A percentile compares a stretch with the other conserved stretches of the same genome.
Evolutionary conservation across 2,329 filamentous ascomycete species (phyloP).

Genomic region (Ceratocystis colombiana): DNA sequence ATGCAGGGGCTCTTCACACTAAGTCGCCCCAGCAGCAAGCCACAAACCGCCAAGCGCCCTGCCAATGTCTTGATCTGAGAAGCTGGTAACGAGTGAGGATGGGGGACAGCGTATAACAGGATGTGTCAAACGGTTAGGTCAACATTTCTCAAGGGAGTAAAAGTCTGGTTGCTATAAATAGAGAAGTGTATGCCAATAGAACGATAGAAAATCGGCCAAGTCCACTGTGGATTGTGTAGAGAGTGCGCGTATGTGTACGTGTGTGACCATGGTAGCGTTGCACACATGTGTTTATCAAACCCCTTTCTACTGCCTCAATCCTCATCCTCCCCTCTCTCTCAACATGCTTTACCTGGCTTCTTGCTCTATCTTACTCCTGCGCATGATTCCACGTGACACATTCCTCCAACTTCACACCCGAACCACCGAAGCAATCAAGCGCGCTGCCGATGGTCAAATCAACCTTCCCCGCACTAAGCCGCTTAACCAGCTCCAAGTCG

Average conservation of each 20-base stretch:
- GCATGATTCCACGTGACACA: constrained; percentile 76
- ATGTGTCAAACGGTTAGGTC: not conserved
- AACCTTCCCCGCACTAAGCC: constrained; percentile 66
- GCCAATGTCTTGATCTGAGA: constrained; percentile 7
- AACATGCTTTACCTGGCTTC: not conserved
- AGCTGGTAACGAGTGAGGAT: constrained; percentile 4
- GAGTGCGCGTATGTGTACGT: not conserved
- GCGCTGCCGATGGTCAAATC: constrained; percentile 96
- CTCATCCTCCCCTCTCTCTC: not conserved
- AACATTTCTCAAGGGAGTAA: not conserved
- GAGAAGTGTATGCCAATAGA: not conserved
- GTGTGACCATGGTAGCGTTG: not conserved
- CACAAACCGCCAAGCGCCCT: constrained; percentile 4
- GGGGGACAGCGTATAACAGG: not conserved
- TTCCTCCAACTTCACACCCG: constrained; percentile 74
- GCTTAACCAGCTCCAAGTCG: constrained; percentile 73
- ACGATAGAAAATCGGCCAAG: not conserved
- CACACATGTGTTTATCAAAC: not conserved
- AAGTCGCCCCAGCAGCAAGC: not conserved
- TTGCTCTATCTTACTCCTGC: constrained; percentile 31
- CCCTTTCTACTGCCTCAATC: not conserved
- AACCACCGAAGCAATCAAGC: constrained; percentile 88
- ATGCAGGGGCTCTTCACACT: constrained; percentile 3
- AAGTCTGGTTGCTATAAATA: not conserved
- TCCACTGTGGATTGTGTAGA: not conserved